Conservation (phyloP, 169 alveolate species). For the Cryptosporidium felis region DNA sequence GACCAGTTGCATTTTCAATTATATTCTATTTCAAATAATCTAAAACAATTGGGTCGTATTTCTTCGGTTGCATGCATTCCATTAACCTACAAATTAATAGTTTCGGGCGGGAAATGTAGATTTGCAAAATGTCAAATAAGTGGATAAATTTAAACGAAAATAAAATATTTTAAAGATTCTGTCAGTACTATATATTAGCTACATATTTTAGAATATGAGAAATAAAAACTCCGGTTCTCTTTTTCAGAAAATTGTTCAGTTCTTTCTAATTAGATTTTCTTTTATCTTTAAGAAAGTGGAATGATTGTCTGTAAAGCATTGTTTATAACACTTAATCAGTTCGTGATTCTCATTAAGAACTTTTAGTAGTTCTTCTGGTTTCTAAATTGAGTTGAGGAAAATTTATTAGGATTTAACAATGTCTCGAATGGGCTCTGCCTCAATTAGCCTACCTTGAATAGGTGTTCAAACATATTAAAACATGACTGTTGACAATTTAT, state of each 20-base stretch:
- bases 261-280: not conserved
- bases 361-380: not conserved
- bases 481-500: not conserved
- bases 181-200: no score
- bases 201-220: not conserved
- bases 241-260: not conserved
- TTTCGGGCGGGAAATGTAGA: not conserved
- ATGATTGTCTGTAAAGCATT: constrained; percentile 16
- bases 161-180: no score
- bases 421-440: not conserved
- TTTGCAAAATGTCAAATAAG: not conserved
- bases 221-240: not conserved
- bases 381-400: not conserved
- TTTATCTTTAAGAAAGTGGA: not conserved
- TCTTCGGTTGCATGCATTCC: not conserved
- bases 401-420: not conserved
- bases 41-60: no score
- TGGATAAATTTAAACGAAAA: not conserved
- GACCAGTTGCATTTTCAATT: no score
- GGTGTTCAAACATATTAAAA: not conserved
- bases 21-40: no score
- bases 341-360: not conserved
- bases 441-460: constrained; percentile 2
- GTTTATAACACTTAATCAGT: not conserved
- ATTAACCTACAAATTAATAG: no score